Conservation (phyloP, 257 asterid species). For the Marsdenia floribunda region DNA sequence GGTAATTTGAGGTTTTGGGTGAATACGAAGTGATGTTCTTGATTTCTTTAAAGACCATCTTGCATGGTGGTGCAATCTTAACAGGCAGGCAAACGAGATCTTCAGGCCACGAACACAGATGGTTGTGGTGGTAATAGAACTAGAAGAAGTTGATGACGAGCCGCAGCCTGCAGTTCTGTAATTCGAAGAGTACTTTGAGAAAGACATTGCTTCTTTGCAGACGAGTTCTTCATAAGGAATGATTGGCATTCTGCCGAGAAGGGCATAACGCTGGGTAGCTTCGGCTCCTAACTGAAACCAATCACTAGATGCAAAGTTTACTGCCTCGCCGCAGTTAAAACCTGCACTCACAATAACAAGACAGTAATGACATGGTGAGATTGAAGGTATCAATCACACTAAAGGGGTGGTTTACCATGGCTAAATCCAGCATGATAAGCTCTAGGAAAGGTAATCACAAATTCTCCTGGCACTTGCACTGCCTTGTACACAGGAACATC, state of each 20-base stretch:
- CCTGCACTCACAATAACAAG: conserved; percentile 17
- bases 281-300: conserved; percentile 38
- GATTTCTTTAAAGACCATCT: conserved; percentile 27
- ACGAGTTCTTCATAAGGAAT: conserved; percentile 42
- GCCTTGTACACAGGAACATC: conserved; percentile 32
- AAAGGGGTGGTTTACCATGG: conserved; percentile 24
- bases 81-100: conserved; percentile 27
- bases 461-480: conserved; percentile 43
- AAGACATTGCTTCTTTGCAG: conserved; percentile 38
- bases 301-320: conserved; percentile 32
- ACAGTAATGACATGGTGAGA: too few species aligned
- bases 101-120: conserved; percentile 16
- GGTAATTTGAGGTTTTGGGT: conserved; percentile 18
- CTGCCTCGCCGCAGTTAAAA: conserved; percentile 48
- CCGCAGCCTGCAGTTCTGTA: too few species aligned
- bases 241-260: conserved; percentile 27
- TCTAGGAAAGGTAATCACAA: conserved; percentile 39
- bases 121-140: too few species aligned
- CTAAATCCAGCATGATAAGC: conserved; percentile 49
- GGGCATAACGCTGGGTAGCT: conserved; percentile 33
- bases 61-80: conserved; percentile 29
- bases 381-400: too few species aligned
- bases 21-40: conserved; percentile 10
- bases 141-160: not conserved
- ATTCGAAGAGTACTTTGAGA: conserved; percentile 9